Evolutionary conservation across 2,329 filamentous ascomycete species (phyloP).

Genomic region (Aspergillus arachidicola): DNA sequence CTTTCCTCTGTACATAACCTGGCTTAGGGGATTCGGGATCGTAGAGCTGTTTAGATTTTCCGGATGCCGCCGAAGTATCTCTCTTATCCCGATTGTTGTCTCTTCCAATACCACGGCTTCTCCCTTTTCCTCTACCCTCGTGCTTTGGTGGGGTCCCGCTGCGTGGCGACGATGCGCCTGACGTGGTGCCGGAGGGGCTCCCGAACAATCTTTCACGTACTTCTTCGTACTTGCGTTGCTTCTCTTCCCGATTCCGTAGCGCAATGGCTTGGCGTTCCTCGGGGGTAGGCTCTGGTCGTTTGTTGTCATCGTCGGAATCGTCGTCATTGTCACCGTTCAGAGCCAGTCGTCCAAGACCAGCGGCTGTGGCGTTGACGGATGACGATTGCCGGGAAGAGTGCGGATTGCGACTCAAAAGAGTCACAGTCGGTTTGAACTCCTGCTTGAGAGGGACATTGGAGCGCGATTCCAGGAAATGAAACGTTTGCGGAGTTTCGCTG

Average conservation of each 20-base stretch:
- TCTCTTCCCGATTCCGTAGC: conserved; percentile 80
- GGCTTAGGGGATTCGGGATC: conserved; percentile 72
- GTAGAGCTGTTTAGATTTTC: conserved; percentile 64
- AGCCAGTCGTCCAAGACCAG: conserved; percentile 50
- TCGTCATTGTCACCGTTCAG: conserved; percentile 53
- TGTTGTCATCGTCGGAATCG: conserved; percentile 67
- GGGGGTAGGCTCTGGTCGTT: conserved; percentile 65
- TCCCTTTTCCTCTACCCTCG: conserved; percentile 47
- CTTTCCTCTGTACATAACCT: conserved; percentile 48
- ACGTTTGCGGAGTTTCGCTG: conserved; percentile 73
- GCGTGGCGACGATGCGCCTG: conserved; percentile 65
- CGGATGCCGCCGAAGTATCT: conserved; percentile 41
- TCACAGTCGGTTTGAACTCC: conserved; percentile 80
- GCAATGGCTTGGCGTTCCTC: conserved; percentile 80
- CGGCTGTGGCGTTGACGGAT: conserved; percentile 42
- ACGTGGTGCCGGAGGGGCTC: conserved; percentile 46
- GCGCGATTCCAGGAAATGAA: conserved; percentile 72
- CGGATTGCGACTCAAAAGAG: conserved; percentile 76
- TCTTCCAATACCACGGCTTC: conserved; percentile 54
- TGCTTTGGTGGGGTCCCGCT: conserved; percentile 61
- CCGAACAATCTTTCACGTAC: conserved; percentile 86
- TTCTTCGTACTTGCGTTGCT: conserved; percentile 87
- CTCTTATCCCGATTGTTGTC: conserved; percentile 44
- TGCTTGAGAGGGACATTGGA: conserved; percentile 65
- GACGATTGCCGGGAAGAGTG: conserved; percentile 62